phyloP scores from a whole-genome alignment of 140 eudicot genomes.

The Eryngium alpinum region DNA sequence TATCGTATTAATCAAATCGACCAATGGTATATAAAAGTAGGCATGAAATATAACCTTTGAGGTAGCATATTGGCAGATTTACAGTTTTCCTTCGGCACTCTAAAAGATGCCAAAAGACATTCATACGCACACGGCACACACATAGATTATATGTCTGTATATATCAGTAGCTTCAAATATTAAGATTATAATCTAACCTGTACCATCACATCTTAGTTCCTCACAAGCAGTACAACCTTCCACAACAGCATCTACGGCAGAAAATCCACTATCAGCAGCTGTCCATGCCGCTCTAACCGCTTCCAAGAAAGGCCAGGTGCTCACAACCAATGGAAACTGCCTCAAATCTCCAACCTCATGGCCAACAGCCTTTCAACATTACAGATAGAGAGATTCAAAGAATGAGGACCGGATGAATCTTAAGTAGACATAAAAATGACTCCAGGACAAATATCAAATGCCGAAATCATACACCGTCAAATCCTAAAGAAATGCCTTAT shows the following conservation, averaged over 20 bases:
- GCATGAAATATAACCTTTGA: neutral
- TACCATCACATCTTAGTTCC: slow-evolving; percentile 80
- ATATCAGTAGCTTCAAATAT: neutral
- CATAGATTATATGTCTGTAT: neutral
- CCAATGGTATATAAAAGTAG: neutral
- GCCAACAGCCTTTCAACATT: slow-evolving; percentile 44
- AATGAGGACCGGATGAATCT: neutral
- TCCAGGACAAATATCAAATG: too few species aligned
- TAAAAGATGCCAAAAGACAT: neutral
- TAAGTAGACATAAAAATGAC: too few species aligned
- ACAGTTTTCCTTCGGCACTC: neutral
- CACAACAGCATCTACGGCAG: slow-evolving; percentile 81
- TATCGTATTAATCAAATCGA: neutral
- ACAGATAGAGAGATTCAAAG: neutral
- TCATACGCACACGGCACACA: neutral
- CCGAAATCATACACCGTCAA: too few species aligned
- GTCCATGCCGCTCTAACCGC: slow-evolving; percentile 89
- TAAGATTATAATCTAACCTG: slow-evolving; percentile 41
- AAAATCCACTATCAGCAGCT: slow-evolving; percentile 45
- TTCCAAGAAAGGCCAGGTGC: slow-evolving; percentile 94
- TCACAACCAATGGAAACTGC: slow-evolving; percentile 63
- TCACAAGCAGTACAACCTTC: slow-evolving; percentile 93
- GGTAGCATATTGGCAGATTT: too few species aligned
- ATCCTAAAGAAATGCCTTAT: too few species aligned
- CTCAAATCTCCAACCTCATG: slow-evolving; percentile 33